phyloP scores from a whole-genome alignment of 1,284 basidiomycete species.

The Cutaneotrichosporon daszewskae region DNA sequence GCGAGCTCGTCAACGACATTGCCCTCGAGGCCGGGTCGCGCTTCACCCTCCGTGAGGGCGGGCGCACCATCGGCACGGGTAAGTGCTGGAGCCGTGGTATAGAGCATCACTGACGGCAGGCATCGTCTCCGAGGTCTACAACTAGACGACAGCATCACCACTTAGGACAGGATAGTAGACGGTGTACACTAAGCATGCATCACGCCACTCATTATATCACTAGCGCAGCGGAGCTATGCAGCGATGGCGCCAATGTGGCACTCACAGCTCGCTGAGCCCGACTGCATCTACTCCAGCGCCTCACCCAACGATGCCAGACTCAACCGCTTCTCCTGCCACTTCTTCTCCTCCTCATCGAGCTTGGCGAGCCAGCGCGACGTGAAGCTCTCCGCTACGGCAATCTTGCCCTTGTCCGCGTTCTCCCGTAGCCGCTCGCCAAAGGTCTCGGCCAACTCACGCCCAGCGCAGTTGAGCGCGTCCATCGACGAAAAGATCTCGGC shows the following conservation, averaged over 20 bases:
- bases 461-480: slow-evolving; percentile 13
- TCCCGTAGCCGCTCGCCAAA: slow-evolving; percentile 3
- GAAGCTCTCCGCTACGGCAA: slow-evolving; percentile 8
- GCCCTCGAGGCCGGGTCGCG: slow-evolving; percentile 87
- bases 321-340: slow-evolving; percentile 27
- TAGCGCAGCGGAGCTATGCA: too few relatives aligned
- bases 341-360: slow-evolving; percentile 21
- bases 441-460: slow-evolving; percentile 9
- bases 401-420: slow-evolving; percentile 8
- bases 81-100: not conserved
- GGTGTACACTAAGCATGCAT: slow-evolving; percentile 6
- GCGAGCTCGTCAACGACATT: slow-evolving; percentile 78
- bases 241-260: too few relatives aligned
- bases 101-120: not conserved
- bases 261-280: too few relatives aligned
- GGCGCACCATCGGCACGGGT: slow-evolving; percentile 81
- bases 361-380: slow-evolving; percentile 27
- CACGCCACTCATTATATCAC: slow-evolving; percentile 10
- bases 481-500: slow-evolving; percentile 27
- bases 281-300: slow-evolving; percentile 15
- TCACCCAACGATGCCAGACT: slow-evolving; percentile 11
- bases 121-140: slow-evolving; percentile 8
- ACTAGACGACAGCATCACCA: not conserved
- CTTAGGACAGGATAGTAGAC: slow-evolving; percentile 2
- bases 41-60: slow-evolving; percentile 97